phyloP scores from a whole-genome alignment of 2,329 filamentous ascomycete species.

The Colletotrichum abscissum region DNA sequence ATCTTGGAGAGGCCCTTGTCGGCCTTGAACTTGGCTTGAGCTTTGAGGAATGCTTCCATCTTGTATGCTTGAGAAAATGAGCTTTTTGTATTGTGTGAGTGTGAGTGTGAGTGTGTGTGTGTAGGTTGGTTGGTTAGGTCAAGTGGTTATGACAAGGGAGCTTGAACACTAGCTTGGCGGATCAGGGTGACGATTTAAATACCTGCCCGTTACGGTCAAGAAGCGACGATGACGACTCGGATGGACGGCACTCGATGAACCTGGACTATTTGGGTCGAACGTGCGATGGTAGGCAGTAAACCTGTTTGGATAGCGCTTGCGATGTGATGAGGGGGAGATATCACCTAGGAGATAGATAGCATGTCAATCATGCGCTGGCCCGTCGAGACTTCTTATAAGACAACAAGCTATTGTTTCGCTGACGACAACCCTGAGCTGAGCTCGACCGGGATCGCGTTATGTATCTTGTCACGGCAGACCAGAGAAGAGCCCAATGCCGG shows the following conservation, averaged over 20 bases:
- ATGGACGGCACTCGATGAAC: conserved; percentile 4
- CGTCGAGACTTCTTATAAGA: not conserved
- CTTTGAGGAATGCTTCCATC: conserved; percentile 22
- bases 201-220: not conserved
- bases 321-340: not conserved
- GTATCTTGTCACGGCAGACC: not conserved
- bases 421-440: conserved; percentile 2
- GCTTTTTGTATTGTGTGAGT: not conserved
- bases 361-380: conserved; percentile 6
- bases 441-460: not conserved
- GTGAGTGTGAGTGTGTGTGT: not conserved
- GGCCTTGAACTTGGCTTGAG: conserved; percentile 31
- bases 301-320: conserved; percentile 3
- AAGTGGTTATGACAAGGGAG: not conserved
- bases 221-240: conserved; percentile 1
- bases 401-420: conserved; percentile 1
- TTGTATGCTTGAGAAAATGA: not conserved
- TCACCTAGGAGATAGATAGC: not conserved
- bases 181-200: not conserved
- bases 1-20: conserved; percentile 26
- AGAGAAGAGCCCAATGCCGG: conserved; percentile 14
- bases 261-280: conserved; percentile 4
- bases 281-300: not conserved
- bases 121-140: not conserved
- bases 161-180: not conserved